A percentile compares a stretch with the other conserved stretches of the same genome.
phyloP scores from a whole-genome alignment of 768 basidiomycete genomes.

The Suillus decipiens region DNA sequence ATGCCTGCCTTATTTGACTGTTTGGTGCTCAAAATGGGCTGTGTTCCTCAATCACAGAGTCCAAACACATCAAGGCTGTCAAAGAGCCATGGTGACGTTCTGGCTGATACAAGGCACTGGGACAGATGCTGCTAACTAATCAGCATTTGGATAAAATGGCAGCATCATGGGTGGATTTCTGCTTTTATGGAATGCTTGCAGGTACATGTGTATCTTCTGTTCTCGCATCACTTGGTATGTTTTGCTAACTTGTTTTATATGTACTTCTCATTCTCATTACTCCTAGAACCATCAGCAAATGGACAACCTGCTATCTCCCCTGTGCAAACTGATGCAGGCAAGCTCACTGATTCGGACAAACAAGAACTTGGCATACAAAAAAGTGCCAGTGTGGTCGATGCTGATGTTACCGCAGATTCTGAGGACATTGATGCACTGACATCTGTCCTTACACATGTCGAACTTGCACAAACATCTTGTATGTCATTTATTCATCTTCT shows the following conservation, averaged over 20 bases:
- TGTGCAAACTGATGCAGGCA: no score
- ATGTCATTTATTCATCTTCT: not conserved
- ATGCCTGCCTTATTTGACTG: slow-evolving; percentile 12
- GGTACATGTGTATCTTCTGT: slow-evolving; percentile 5
- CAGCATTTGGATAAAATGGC: slow-evolving; percentile 28
- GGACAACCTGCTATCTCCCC: no score
- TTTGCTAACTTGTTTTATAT: not conserved
- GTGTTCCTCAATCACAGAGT: slow-evolving; percentile 23
- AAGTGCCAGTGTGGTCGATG: not conserved
- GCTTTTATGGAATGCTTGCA: slow-evolving; percentile 22
- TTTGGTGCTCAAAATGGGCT: slow-evolving; percentile 22
- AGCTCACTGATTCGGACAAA: no score
- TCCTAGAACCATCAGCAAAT: not conserved
- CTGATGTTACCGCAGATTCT: not conserved
- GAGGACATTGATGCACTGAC: slow-evolving; percentile 6
- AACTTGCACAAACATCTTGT: not conserved
- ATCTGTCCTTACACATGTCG: slow-evolving; percentile 1
- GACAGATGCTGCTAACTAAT: slow-evolving; percentile 35
- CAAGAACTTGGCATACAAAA: not conserved
- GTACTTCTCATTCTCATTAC: not conserved
- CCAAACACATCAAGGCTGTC: slow-evolving; percentile 36
- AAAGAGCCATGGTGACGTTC: slow-evolving; percentile 35
- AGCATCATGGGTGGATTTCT: slow-evolving; percentile 18
- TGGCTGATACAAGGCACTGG: slow-evolving; percentile 15
- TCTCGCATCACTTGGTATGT: not conserved